phyloP scores from a whole-genome alignment of 2,329 filamentous ascomycete genomes.

The Xylariaceae sp. region DNA sequence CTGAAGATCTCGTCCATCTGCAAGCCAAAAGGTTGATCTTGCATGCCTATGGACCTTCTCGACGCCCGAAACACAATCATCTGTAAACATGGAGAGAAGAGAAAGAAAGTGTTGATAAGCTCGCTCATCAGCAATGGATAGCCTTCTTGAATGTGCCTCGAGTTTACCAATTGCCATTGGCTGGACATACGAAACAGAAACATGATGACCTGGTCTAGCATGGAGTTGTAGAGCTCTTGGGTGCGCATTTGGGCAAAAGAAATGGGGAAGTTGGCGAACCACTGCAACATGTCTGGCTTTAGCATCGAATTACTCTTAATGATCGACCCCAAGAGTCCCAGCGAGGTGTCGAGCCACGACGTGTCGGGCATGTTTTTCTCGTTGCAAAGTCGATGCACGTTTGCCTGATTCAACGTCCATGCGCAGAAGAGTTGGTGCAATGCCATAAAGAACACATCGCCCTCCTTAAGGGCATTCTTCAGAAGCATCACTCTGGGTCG shows the following conservation, averaged over 20 bases:
- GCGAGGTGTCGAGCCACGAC: constrained; percentile 32
- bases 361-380: constrained; percentile 21
- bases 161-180: constrained; percentile 38
- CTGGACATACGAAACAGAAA: constrained; percentile 44
- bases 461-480: constrained; percentile 49
- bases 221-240: constrained; percentile 16
- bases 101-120: constrained; percentile 44
- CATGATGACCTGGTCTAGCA: constrained; percentile 36
- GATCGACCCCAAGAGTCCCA: constrained; percentile 34
- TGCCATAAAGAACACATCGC: constrained; percentile 63
- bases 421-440: constrained; percentile 65
- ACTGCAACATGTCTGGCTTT: constrained; percentile 26
- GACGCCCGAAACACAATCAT: constrained; percentile 52
- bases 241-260: constrained; percentile 15
- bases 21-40: constrained; percentile 33
- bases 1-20: constrained; percentile 38
- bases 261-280: constrained; percentile 38
- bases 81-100: constrained; percentile 53
- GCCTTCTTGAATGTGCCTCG: constrained; percentile 34
- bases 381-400: constrained; percentile 37
- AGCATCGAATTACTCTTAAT: constrained; percentile 39
- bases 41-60: constrained; percentile 44
- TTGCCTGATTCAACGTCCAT: constrained; percentile 42
- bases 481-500: constrained; percentile 53
- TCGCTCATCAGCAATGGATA: constrained; percentile 59